Evolutionary conservation across 805 yeast genomes (phyloP).

Genomic region (Myxozyma mucilagina): DNA sequence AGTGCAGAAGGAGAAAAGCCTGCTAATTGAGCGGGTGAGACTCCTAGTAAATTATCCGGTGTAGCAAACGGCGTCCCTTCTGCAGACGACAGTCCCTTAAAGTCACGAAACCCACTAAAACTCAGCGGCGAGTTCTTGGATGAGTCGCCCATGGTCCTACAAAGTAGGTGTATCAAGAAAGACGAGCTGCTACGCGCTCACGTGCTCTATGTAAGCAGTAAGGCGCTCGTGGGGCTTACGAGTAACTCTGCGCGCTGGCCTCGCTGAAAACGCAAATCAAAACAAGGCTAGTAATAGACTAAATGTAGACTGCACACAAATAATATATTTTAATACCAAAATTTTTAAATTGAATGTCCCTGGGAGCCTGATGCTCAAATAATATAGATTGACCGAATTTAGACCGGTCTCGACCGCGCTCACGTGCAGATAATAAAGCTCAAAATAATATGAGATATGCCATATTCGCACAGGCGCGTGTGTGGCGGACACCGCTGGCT

Average conservation of each 20-base stretch:
- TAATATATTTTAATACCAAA: not conserved
- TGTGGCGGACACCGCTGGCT: not conserved
- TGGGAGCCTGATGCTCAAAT: too few species aligned
- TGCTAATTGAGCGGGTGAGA: constrained; percentile 18
- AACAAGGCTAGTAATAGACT: too few species aligned
- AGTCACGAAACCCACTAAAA: constrained; percentile 9
- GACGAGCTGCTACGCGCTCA: too few species aligned
- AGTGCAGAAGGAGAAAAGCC: constrained; percentile 12
- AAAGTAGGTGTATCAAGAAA: not conserved
- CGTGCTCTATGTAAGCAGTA: too few species aligned
- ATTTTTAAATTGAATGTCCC: not conserved
- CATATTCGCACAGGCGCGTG: not conserved
- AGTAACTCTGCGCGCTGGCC: too few species aligned
- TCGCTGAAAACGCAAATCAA: too few species aligned
- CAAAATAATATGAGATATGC: not conserved
- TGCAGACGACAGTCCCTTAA: constrained; percentile 19
- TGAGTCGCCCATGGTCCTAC: constrained; percentile 2
- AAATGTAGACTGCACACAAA: not conserved
- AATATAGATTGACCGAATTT: not conserved
- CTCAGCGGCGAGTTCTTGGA: constrained; percentile 18
- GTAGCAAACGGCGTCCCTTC: constrained; percentile 19
- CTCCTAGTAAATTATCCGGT: constrained; percentile 17
- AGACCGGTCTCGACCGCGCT: not conserved
- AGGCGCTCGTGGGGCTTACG: too few species aligned
- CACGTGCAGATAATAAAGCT: not conserved